Percentiles rank a stretch among this genome's conserved stretches.
These are phyloP conservation scores for Medicago lupulina DNA, from an alignment of 306 rosid species.

Conservation along the genomic window DNA sequence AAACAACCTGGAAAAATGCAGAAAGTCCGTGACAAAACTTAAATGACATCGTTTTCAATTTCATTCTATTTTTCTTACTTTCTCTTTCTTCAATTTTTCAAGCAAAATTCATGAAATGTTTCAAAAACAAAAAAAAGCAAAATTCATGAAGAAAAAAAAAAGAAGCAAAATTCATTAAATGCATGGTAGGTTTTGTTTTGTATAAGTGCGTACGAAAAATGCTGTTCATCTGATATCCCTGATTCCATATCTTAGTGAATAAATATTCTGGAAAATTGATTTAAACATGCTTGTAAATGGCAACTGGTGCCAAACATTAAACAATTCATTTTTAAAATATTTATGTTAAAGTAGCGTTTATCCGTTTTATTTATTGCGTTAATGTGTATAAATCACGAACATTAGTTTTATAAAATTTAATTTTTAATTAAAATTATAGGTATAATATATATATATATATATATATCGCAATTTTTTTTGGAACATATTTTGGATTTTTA, in stretches of 20 bases:
- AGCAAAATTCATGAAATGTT: background rate
- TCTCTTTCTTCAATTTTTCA: background rate
- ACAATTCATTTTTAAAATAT: too few species aligned
- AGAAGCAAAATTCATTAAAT: background rate
- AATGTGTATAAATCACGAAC: too few species aligned
- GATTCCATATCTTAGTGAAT: background rate
- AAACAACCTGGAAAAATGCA: background rate
- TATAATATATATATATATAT: too few species aligned
- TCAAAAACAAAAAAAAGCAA: background rate
- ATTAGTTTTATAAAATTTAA: too few species aligned
- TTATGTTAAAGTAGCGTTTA: too few species aligned
- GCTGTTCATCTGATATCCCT: background rate
- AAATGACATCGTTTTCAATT: slow-evolving; percentile 6
- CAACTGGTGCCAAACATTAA: too few species aligned
- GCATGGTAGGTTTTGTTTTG: slow-evolving; percentile 9
- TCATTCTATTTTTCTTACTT: background rate
- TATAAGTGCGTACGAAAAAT: background rate
- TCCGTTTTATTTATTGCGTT: too few species aligned
- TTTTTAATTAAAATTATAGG: too few species aligned
- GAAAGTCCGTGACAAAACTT: slow-evolving; percentile 16
- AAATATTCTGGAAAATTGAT: background rate
- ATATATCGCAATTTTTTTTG: too few species aligned
- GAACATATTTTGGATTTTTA: too few species aligned
- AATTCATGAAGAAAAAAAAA: background rate
- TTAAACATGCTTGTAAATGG: too few species aligned